Conservation (phyloP, 2,329 filamentous ascomycete genomes). For the Alternaria incomplexa region DNA sequence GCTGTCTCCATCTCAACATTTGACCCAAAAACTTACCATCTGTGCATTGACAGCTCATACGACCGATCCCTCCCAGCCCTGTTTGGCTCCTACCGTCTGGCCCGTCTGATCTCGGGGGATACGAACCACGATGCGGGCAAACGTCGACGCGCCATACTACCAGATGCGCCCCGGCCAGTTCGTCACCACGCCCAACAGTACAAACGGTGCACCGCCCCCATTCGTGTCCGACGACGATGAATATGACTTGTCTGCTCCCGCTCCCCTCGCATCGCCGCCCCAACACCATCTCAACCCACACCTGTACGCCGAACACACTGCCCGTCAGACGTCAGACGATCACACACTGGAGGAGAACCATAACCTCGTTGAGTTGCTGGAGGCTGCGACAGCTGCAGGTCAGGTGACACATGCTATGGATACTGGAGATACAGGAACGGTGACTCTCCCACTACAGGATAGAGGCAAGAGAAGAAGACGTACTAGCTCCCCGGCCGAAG, state of each 20-base stretch:
- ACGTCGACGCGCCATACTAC: conserved; percentile 42
- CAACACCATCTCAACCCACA: conserved; percentile 20
- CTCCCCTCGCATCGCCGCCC: conserved; percentile 14
- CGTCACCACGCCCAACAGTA: conserved; percentile 24
- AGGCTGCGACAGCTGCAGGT: conserved; percentile 45
- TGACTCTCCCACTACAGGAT: conserved; percentile 6
- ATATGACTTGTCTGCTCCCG: conserved; percentile 27
- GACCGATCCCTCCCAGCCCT: neutral
- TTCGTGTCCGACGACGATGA: conserved; percentile 27
- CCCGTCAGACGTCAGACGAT: conserved; percentile 20
- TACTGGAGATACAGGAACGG: conserved; percentile 1
- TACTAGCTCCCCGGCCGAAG: conserved; percentile 14
- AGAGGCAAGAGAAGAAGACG: conserved; percentile 38
- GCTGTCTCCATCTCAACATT: conserved; percentile 1
- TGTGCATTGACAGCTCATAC: conserved; percentile 21
- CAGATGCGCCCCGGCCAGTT: conserved; percentile 40
- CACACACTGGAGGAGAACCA: conserved; percentile 36
- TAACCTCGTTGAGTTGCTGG: conserved; percentile 44
- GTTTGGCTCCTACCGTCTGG: conserved; percentile 11
- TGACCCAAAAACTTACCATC: conserved; percentile 29
- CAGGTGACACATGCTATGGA: conserved; percentile 27
- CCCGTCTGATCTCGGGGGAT: conserved; percentile 17
- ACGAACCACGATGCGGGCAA: conserved; percentile 38
- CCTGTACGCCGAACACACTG: conserved; percentile 20
- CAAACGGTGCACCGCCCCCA: conserved; percentile 28